These are phyloP conservation scores for Amesomyces nigricolor DNA, from an alignment of 2,329 filamentous ascomycete genomes.

Conservation along the genomic window DNA sequence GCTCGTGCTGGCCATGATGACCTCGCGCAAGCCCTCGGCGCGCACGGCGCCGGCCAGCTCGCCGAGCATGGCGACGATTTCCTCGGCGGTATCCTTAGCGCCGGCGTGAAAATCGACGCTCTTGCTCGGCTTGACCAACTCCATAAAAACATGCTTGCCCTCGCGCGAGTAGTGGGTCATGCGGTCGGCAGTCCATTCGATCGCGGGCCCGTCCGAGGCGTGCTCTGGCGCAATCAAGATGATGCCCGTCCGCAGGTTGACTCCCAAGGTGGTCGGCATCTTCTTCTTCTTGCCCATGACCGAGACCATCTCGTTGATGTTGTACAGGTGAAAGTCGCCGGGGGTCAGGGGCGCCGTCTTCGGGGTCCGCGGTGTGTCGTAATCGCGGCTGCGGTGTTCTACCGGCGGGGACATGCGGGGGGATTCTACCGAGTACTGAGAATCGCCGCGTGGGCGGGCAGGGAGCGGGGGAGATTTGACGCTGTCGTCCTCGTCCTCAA, in stretches of 20 bases:
- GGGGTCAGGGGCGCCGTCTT: constrained; percentile 49
- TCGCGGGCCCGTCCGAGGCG: constrained; percentile 71
- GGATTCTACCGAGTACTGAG: constrained; percentile 32
- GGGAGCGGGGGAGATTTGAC: constrained; percentile 57
- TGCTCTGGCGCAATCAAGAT: constrained; percentile 90
- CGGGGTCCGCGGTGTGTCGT: constrained; percentile 34
- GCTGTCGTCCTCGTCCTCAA: constrained; percentile 63
- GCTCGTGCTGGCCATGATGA: constrained; percentile 73
- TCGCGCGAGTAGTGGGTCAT: constrained; percentile 98
- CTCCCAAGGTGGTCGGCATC: constrained; percentile 94
- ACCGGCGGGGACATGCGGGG: constrained; percentile 28
- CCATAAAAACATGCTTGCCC: constrained; percentile 95
- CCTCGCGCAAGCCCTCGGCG: constrained; percentile 78
- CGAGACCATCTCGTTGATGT: constrained; percentile 96
- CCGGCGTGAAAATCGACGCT: constrained; percentile 96
- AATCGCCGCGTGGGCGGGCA: constrained; percentile 53
- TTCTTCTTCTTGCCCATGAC: constrained; percentile 96
- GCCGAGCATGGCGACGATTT: constrained; percentile 82
- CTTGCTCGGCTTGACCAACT: constrained; percentile 85
- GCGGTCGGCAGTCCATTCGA: constrained; percentile 91
- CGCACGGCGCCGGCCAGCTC: constrained; percentile 82
- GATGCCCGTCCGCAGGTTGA: constrained; percentile 80
- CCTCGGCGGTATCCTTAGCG: constrained; percentile 91
- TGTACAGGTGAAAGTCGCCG: constrained; percentile 88
- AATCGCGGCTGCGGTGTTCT: constrained; percentile 29